Evolutionary conservation across 2,329 filamentous ascomycete genomes (phyloP), one percentile per base, ranked within the genome.

Genomic region (Alternaria burnsii): DNA sequence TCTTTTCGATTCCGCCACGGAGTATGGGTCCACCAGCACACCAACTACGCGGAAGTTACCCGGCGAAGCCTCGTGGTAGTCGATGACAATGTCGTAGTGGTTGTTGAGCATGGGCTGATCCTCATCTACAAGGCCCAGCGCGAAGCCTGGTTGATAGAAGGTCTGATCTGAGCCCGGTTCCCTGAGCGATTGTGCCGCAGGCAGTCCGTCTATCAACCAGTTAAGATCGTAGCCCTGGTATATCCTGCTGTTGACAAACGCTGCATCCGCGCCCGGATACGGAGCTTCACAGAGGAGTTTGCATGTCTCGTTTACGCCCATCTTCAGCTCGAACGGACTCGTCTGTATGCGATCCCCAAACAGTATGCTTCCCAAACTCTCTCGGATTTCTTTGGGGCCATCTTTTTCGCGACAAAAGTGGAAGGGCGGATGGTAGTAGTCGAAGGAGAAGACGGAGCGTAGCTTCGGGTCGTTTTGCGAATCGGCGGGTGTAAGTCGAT

Each of bases 341-440:
- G 93, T 97, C 82, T 93, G 93, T 82, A 99, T 99, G 58, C 95
- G 88, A 81, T 99, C 95, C 69, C 95, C 95, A 71, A 99, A 99
- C 52, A 99, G 81, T 76, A 99, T 99, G 83, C 94, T 97, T 24
- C 95, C 95, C 65, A 99, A 80, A 66, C 92, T 95, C 81, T 97
- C 95, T 41, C 92, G 89, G 22, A 97, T 88, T 82, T 91, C 87
- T 76, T 94, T 80, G 9, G 93, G 89, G 2, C 92, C 92, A 62
- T 85, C 89, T 57, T 91, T 82, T 2, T 94, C 95, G 70, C 86
- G 82, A 80, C 95, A 99, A 83, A 97, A 97, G 75, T 91, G 89
- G 80, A 99, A 97, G 4, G 86, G 86, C 6, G 89, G 87, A 71
- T 95, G 89, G 78, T 99, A 99, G 84, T 99, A 98, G 81, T 98